Evolutionary conservation across 345 rosid species (phyloP), one percentile per base, ranked within the genome.

Genomic region (Eucalyptus erythrocorys): DNA sequence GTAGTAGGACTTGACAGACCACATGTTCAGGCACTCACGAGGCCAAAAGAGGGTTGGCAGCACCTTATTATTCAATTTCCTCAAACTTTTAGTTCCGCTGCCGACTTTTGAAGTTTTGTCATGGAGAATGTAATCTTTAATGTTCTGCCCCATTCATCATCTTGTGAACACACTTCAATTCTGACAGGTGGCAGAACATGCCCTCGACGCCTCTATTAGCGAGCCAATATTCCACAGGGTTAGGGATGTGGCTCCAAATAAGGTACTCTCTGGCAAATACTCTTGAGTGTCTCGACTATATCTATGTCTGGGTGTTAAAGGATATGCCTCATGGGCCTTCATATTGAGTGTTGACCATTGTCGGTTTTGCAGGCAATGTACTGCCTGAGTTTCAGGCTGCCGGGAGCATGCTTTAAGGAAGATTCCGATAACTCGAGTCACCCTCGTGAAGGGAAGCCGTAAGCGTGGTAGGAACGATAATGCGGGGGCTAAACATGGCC

Each of bases 241-340:
- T 76, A 93, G 99, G 94, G 99, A 98, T 88, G 99, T 98, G 88
- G 99, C 99, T 89, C 99, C 99, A 21, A 97, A 97, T 93, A 98
- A 98, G 98, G 99, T 98, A 92, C 71, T 50, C 10, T 40, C 27
- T 76, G 47, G 84, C 47, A 68, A 76, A 47, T 13, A 22, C 47
- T 76, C 47, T 8, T 8, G 5, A 76, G 82, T 4, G 2, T 40
- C 6, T 40, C 47, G 10, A 76, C 42, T 21, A 71, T 71, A 14
- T 37, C 34, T 13, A 13, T 16, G 71, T 43, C 8, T 43, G 47
- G 45, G 26, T 37, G 27, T 37, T 76, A 21, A 76, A 21, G 47
- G 27, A 76, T 76, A 3, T 3, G 45, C 47, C 82, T 40, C 47
- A 21, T 6, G 5, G 47, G 30, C 82, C 30, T 76, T 40, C 30